Percentiles rank a stretch among this genome's conserved stretches.
phyloP scores from a whole-genome alignment of 352 stramenopile genomes.

The Blastocystis sp. region DNA sequence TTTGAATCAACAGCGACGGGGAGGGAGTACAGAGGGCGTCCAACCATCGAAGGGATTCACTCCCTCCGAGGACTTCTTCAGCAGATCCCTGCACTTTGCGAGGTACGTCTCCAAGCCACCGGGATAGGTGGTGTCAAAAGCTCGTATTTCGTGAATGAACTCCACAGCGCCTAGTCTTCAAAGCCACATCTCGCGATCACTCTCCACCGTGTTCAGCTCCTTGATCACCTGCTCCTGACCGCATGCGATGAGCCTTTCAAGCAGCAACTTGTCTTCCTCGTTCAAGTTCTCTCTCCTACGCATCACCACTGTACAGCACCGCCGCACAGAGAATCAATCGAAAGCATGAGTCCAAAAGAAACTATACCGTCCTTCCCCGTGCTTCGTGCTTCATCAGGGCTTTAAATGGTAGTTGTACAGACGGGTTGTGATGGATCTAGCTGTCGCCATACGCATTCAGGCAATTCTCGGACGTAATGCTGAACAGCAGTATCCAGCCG shows the following conservation, averaged over 20 bases:
- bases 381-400: too few relatives aligned
- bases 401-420: too few relatives aligned
- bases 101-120: conserved; percentile 76
- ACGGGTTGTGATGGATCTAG: too few relatives aligned
- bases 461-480: too few relatives aligned
- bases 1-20: conserved; percentile 72
- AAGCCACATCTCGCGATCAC: background rate
- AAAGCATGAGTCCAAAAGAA: background rate
- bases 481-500: background rate
- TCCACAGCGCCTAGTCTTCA: conserved; percentile 9
- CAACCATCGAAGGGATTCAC: conserved; percentile 78
- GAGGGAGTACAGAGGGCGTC: conserved; percentile 70
- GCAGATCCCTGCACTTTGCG: conserved; percentile 74
- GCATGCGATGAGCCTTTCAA: conserved; percentile 36
- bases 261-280: conserved; percentile 2
- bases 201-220: background rate
- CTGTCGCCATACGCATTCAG: too few relatives aligned
- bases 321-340: conserved; percentile 9
- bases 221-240: conserved; percentile 44
- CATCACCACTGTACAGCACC: background rate
- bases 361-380: background rate
- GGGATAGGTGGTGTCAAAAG: conserved; percentile 74
- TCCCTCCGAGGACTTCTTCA: conserved; percentile 74
- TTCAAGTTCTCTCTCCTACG: background rate
- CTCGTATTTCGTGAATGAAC: conserved; percentile 69